Evolutionary conservation across 2,329 filamentous ascomycete species (phyloP), one percentile per base, ranked within the genome.

Genomic region (Colletotrichum chlorophyti): DNA sequence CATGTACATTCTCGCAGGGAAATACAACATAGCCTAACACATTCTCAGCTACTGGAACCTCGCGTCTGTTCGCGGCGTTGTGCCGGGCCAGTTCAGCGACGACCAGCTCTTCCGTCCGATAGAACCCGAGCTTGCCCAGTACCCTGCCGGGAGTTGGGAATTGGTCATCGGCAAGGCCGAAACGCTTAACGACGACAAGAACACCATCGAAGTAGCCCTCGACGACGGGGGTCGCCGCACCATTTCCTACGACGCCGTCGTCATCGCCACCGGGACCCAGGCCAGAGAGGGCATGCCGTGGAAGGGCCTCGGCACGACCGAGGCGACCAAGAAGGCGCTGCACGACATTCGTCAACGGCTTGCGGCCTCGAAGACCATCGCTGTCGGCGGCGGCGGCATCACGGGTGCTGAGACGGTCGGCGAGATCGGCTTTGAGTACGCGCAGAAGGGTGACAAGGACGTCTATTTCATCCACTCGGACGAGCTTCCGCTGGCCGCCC

Each of bases 1-100:
- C n/a, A n/a, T 14, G 7, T 9, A 11, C 10, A 15, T 17, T 19
- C 3, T 10, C 11, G 4, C 7, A 23, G 5, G 23, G 14, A 3
- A 21, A 21, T 14, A 19, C 4, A 11, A 27, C n/a, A 43, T 26
- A 11, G 17, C 51, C 50, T 58, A 5, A 62, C 59, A 35, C 26
- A 40, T 21, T 17, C 78, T 82, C 63, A 82, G 84, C 63, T 84
- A 76, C 71, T 84, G 81, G 82, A 84, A 83, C 64, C 61, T 85
- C 6, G 82, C 82, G 1, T 78, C 82, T 2, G 78, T 82, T n/a
- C 80, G 82, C 32, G 80, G 79, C 62, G 74, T 84, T 34, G 73
- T 84, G 19, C 81, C 81, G 1, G 77, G 75, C 24, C 68, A 74
- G 29, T 69, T 83, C 52, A 71, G 74, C 14, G 79, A 83, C 58